Percentiles rank a stretch among this genome's conserved stretches.
These are phyloP conservation scores for Dendrobium nobile DNA, from an alignment of 106 monocot genomes.

Conservation along the genomic window DNA sequence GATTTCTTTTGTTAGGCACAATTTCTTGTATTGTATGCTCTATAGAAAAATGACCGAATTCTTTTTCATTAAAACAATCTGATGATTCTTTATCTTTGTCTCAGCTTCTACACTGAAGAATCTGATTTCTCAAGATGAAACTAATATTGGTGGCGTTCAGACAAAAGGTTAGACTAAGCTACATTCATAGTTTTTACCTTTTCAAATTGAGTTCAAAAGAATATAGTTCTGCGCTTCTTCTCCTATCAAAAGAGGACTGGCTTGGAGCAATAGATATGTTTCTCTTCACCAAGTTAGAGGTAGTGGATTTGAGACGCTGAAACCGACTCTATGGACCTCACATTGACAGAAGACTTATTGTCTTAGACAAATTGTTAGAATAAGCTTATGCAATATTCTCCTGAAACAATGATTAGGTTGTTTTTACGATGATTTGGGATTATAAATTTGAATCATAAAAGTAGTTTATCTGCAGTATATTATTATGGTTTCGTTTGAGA, in stretches of 20 bases:
- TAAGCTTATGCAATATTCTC: too few species aligned
- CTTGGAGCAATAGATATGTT: background rate
- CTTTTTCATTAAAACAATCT: background rate
- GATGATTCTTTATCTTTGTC: constrained; percentile 6
- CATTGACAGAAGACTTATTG: too few species aligned
- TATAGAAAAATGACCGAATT: too few species aligned
- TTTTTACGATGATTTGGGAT: too few species aligned
- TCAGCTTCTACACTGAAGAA: constrained; percentile 64
- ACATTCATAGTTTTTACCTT: background rate
- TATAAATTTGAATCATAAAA: too few species aligned
- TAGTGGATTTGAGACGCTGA: background rate
- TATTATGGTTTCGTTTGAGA: too few species aligned
- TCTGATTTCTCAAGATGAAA: constrained; percentile 69
- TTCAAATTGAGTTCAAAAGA: background rate
- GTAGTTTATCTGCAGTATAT: too few species aligned
- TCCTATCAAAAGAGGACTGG: background rate
- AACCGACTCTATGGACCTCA: background rate
- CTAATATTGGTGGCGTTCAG: constrained; percentile 23
- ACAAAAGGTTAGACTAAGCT: constrained; percentile 39
- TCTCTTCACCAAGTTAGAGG: background rate
- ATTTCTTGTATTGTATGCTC: too few species aligned
- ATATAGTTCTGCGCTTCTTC: background rate
- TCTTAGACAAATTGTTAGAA: too few species aligned
- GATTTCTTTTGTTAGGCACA: too few species aligned
- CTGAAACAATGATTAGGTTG: too few species aligned